phyloP scores from a whole-genome alignment of 2,329 filamentous ascomycete genomes.

The Lizonia empirigonia region DNA sequence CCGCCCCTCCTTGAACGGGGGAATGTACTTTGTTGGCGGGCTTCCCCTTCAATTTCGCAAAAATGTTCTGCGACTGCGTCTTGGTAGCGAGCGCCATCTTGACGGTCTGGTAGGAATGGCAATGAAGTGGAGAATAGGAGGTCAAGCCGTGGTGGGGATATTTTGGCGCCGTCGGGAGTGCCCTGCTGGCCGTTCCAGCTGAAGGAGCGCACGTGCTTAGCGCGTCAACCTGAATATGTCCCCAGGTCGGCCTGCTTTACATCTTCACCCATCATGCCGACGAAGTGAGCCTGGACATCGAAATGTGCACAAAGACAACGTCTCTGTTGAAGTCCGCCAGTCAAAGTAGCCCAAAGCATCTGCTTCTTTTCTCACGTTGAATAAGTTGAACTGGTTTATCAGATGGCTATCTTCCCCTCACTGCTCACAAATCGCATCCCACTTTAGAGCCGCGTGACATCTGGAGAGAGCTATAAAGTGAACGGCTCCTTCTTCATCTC shows the following conservation, averaged over 20 bases:
- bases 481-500: neutral
- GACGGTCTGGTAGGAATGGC: constrained; percentile 29
- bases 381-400: neutral
- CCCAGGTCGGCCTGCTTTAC: too few relatives aligned
- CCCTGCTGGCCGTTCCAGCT: constrained; percentile 26
- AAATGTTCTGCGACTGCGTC: constrained; percentile 94
- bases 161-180: constrained; percentile 35
- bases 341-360: too few relatives aligned
- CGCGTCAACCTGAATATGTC: too few relatives aligned
- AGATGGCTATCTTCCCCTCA: constrained; percentile 11
- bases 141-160: constrained; percentile 37
- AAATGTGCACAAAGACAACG: too few relatives aligned
- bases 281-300: neutral
- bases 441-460: neutral
- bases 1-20: constrained; percentile 19
- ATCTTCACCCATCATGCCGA: neutral
- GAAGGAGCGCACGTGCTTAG: constrained; percentile 13
- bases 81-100: constrained; percentile 76
- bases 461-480: neutral
- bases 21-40: constrained; percentile 84
- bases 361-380: too few relatives aligned
- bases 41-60: constrained; percentile 95
- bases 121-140: constrained; percentile 30
- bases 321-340: too few relatives aligned
- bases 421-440: constrained; percentile 3